phyloP scores from a whole-genome alignment of 768 basidiomycete genomes.

The Calvatia gigantea region DNA sequence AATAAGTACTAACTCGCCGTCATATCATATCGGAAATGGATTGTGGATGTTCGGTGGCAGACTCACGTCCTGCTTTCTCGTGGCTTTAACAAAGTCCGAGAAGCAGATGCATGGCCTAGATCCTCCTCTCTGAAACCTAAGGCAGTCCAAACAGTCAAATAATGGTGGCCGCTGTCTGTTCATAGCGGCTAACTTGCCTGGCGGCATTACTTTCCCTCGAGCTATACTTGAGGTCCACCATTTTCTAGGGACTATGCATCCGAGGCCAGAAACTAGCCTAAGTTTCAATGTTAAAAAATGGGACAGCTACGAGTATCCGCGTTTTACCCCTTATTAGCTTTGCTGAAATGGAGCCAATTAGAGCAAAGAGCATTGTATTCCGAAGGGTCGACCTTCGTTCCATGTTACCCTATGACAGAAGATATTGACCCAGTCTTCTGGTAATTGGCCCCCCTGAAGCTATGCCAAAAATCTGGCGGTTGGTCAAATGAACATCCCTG shows the following conservation, averaged over 20 bases:
- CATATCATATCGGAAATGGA: neutral
- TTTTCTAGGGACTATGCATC: neutral
- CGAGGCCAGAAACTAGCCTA: neutral
- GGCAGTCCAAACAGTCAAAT: neutral
- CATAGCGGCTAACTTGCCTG: neutral
- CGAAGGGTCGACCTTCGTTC: too few relatives aligned
- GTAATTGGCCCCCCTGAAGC: too few relatives aligned
- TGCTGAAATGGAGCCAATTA: neutral
- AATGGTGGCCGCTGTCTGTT: neutral
- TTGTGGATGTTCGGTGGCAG: neutral
- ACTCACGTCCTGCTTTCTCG: neutral
- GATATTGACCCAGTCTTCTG: too few relatives aligned
- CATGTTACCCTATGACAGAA: too few relatives aligned
- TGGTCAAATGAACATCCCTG: too few relatives aligned
- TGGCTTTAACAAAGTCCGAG: constrained; percentile 8
- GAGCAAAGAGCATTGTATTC: too few relatives aligned
- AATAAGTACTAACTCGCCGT: neutral
- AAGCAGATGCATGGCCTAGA: neutral
- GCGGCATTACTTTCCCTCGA: neutral
- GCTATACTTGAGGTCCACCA: neutral
- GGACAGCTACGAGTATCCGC: neutral
- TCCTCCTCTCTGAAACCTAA: neutral
- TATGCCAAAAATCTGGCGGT: too few relatives aligned
- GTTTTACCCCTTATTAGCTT: neutral
- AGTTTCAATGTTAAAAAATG: neutral